Percentiles rank a stretch among this genome's conserved stretches.
Conservation (phyloP, 2,329 filamentous ascomycete species). For the Microdochium bolleyi region DNA sequence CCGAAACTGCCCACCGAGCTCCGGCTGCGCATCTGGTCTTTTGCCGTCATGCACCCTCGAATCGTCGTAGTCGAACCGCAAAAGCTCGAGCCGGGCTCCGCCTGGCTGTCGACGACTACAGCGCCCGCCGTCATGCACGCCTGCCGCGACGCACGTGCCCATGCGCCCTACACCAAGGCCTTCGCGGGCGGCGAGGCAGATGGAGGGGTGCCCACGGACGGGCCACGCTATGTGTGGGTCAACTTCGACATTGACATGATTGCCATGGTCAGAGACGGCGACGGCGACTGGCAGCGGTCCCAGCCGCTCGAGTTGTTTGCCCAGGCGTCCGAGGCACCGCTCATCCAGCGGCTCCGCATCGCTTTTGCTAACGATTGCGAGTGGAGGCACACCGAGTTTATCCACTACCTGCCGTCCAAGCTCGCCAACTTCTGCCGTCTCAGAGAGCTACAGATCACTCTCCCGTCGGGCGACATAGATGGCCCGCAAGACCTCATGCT, state of each 20-base stretch:
- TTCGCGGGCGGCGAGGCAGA: neutral
- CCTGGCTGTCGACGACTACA: neutral
- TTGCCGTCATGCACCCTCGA: neutral
- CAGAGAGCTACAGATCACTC: neutral
- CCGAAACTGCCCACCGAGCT: neutral
- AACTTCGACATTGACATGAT: neutral
- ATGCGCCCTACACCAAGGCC: neutral
- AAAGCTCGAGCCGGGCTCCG: neutral
- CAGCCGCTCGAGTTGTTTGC: neutral
- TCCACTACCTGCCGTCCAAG: neutral
- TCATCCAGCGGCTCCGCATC: neutral
- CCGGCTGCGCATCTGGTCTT: neutral
- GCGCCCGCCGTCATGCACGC: neutral
- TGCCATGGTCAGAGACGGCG: neutral
- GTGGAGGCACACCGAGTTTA: neutral
- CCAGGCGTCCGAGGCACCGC: neutral
- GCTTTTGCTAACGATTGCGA: neutral
- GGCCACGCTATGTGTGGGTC: neutral
- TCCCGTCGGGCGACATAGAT: neutral
- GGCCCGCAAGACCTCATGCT: too few species aligned
- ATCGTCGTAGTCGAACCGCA: neutral
- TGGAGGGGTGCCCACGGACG: neutral
- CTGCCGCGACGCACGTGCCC: neutral
- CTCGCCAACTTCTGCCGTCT: neutral
- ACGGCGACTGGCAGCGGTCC: neutral